Evolutionary conservation across 78 protist genomes (phyloP).

Genomic region (Tieghemostelium lacteum): DNA sequence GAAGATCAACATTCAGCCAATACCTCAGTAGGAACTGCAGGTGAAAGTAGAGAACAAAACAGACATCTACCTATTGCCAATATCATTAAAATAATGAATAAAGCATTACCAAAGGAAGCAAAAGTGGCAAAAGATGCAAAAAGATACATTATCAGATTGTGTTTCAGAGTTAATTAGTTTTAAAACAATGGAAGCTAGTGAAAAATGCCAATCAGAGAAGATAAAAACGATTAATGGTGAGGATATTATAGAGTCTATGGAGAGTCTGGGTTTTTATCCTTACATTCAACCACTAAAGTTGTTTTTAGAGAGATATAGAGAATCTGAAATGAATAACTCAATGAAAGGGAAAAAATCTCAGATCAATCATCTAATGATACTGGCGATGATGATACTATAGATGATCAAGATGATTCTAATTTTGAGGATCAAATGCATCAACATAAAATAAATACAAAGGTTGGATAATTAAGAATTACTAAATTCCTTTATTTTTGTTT

Average conservation of each 20-base stretch:
- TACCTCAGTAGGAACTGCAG: too few relatives aligned
- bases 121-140: conserved; percentile 93
- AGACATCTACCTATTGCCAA: conserved; percentile 90
- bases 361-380: not conserved
- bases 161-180: conserved; percentile 91
- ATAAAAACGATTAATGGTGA: conserved; percentile 92
- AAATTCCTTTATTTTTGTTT: too few relatives aligned
- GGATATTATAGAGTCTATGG: conserved; percentile 88
- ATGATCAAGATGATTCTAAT: too few relatives aligned
- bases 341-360: not conserved
- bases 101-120: conserved; percentile 86
- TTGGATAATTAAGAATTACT: too few relatives aligned
- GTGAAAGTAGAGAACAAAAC: conserved; percentile 52
- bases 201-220: conserved; percentile 85
- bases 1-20: too few relatives aligned
- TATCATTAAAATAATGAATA: conserved; percentile 85
- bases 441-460: too few relatives aligned
- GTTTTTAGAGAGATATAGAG: conserved; percentile 80
- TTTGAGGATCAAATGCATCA: too few relatives aligned
- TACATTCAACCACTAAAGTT: conserved; percentile 84
- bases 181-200: conserved; percentile 90
- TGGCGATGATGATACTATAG: too few relatives aligned
- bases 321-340: conserved; percentile 14
- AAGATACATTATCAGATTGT: conserved; percentile 92
- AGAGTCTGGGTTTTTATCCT: conserved; percentile 84